phyloP scores from a whole-genome alignment of 192 early-diverging fungal genomes.

The Gonapodya prolifera region DNA sequence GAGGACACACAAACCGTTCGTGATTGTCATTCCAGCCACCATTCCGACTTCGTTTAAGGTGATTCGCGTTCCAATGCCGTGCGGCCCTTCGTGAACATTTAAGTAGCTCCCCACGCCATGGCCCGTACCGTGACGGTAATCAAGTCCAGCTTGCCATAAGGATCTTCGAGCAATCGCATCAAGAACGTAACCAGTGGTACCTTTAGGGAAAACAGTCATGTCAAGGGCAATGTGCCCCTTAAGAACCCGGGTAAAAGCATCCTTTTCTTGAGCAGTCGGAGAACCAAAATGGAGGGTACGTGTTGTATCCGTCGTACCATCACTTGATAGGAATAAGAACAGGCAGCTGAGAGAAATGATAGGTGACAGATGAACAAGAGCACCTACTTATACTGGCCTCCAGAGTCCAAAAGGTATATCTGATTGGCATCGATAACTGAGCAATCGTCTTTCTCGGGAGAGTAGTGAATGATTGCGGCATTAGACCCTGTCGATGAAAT shows the following conservation, averaged over 20 bases:
- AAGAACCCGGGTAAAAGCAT: constrained; percentile 92
- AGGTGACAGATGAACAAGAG: neutral
- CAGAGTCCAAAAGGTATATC: constrained; percentile 92
- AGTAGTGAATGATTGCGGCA: constrained; percentile 96
- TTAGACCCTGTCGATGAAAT: constrained; percentile 95
- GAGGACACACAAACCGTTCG: constrained; percentile 46
- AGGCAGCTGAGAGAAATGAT: neutral
- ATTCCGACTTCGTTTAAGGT: constrained; percentile 63
- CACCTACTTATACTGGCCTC: constrained; percentile 69
- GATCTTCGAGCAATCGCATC: constrained; percentile 77
- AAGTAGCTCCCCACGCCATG: constrained; percentile 95
- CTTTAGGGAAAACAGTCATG: constrained; percentile 72
- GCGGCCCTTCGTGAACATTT: constrained; percentile 51
- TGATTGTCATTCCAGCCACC: constrained; percentile 84
- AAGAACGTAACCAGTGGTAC: constrained; percentile 73
- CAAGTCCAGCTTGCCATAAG: constrained; percentile 84
- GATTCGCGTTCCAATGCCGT: constrained; percentile 75
- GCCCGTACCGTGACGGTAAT: constrained; percentile 95
- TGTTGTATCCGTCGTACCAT: constrained; percentile 97
- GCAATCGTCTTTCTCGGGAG: constrained; percentile 68
- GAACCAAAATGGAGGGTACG: constrained; percentile 83
- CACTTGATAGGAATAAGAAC: constrained; percentile 16
- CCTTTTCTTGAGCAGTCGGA: constrained; percentile 72
- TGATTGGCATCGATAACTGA: constrained; percentile 55
- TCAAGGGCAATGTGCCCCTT: constrained; percentile 96